These are phyloP conservation scores for Epichloe baconii DNA, from an alignment of 2,329 filamentous ascomycete genomes.

Conservation along the genomic window DNA sequence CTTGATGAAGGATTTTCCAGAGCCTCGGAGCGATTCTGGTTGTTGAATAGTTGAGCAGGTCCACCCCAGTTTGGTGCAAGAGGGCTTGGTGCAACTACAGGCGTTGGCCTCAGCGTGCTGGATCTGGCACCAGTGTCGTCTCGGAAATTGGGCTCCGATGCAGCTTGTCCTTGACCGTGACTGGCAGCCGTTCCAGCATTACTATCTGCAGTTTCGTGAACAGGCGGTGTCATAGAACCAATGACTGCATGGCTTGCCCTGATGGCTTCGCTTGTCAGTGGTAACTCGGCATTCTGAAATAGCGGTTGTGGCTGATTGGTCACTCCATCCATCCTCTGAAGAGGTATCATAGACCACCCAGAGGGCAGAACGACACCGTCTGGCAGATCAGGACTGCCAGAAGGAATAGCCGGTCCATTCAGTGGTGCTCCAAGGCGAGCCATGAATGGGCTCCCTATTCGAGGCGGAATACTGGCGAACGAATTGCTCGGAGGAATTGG, in stretches of 20 bases:
- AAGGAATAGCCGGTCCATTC: constrained; percentile 38
- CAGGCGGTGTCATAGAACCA: background rate
- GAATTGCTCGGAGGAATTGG: constrained; percentile 10
- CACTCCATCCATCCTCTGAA: constrained; percentile 38
- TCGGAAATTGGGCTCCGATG: background rate
- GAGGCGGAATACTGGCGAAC: constrained; percentile 18
- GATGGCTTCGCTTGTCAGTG: constrained; percentile 8
- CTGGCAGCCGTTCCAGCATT: background rate
- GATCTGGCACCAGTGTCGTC: background rate
- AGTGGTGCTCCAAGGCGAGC: constrained; percentile 34
- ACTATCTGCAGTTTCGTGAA: background rate
- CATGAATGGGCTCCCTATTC: constrained; percentile 27
- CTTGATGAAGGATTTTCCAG: constrained; percentile 9
- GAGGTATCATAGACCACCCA: constrained; percentile 51
- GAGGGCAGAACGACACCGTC: constrained; percentile 50
- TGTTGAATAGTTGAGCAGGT: constrained; percentile 33
- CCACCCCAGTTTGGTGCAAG: constrained; percentile 38
- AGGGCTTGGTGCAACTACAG: constrained; percentile 35
- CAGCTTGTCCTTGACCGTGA: background rate
- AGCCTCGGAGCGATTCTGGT: constrained; percentile 15
- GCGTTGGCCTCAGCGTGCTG: constrained; percentile 10
- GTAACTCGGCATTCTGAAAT: constrained; percentile 4
- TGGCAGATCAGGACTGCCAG: constrained; percentile 48
- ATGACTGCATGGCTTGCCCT: constrained; percentile 6
- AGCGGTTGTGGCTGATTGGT: constrained; percentile 10